Conservation (phyloP, 2,329 filamentous ascomycete species). For the Cercospora sp. region DNA sequence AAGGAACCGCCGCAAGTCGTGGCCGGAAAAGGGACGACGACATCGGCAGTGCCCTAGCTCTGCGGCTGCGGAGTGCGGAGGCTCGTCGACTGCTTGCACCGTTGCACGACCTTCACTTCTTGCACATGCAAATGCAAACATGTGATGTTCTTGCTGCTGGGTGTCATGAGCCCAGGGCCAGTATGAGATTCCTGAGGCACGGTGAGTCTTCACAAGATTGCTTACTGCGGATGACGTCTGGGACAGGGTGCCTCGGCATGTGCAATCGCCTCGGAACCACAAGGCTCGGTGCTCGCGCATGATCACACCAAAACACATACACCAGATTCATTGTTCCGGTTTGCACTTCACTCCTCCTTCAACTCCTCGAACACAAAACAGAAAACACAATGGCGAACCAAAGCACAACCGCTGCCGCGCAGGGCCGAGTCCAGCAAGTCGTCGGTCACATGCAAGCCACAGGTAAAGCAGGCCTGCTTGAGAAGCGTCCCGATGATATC, state of each 20-base stretch:
- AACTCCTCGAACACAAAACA: neutral
- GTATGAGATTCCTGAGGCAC: neutral
- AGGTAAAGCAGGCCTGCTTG: constrained; percentile 47
- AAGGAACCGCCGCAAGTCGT: neutral
- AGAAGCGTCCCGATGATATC: constrained; percentile 65
- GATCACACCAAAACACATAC: neutral
- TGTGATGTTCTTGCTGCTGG: neutral
- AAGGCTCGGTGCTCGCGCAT: neutral
- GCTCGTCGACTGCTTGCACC: neutral
- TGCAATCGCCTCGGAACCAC: neutral
- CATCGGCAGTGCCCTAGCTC: neutral
- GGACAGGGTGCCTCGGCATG: constrained; percentile 2
- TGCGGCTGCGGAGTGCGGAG: neutral
- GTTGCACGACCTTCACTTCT: neutral
- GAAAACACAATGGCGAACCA: constrained; percentile 26
- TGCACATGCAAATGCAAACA: neutral
- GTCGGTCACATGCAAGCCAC: constrained; percentile 55
- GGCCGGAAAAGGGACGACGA: neutral
- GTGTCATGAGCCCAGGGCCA: neutral
- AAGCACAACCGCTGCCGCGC: constrained; percentile 27
- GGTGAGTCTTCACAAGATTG: constrained; percentile 1
- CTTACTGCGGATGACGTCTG: neutral
- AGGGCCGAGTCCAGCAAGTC: constrained; percentile 57
- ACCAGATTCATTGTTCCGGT: neutral
- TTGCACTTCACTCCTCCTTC: neutral